Base-by-base conservation (phyloP, 2,329 filamentous ascomycete species). In the Exophiala calicioides region DNA sequence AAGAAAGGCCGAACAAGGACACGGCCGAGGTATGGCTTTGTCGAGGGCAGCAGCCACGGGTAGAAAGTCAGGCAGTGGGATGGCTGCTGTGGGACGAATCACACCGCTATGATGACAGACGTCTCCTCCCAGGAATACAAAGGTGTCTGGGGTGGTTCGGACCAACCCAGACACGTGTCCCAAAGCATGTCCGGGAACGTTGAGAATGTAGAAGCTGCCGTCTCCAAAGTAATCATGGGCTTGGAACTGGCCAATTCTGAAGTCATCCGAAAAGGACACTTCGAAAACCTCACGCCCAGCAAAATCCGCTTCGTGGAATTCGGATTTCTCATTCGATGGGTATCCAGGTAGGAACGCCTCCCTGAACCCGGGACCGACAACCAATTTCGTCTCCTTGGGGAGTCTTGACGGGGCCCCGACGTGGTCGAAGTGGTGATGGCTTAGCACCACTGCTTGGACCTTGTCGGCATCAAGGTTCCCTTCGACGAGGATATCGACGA, bases 81-180 rank as follows among this genome's bases (percentile, higher is more conserved):
- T 36, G 29, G 58, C 56, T 31, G 50, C 26, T 1, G 56, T 59
- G 3, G 64, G 64, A 10, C 66, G 47, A 13, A 67, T 53, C 5
- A 56, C 50, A 3, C 62, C 63, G 0, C 58, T 60, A 42, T 75
- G 68, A 49, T 76, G 74, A 18, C 65, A 69, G 2, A 66, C 61
- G 56, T 78, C 76, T 9, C 71, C 74, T n/a, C 71, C 75, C 63
- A 78, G 70, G 55, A 77, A 67, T 19, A 77, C 66, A 55, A 78
- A 79, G 1, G 62, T 58, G 5, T 44, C 41, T 23, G 47, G 42
- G 1, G 47, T 50, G 20, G 69, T 73, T 4, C 76, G 63, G 1
- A 72, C 76, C 0, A 80, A 63, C 2, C 65, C 77, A 47, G 69
- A 72, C 12, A 77, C 62, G 55, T 78, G 75, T 1, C 73, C 75